Conservation (phyloP, 129 eudicot genomes). For the Centella asiatica region DNA sequence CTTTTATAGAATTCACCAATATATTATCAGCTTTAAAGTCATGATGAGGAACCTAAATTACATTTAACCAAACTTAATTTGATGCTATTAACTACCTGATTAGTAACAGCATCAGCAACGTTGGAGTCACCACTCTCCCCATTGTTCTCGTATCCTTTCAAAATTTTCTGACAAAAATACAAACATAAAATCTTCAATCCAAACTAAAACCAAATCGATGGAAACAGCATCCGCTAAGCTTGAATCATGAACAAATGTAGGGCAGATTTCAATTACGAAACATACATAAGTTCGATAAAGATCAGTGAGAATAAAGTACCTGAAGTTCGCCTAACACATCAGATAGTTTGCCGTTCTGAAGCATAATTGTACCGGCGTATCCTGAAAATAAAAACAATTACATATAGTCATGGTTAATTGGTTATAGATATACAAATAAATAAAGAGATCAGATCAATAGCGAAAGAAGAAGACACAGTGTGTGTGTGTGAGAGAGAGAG, state of each 20-base stretch:
- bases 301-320: conserved; percentile 26
- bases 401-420: neutral
- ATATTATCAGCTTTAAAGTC: neutral
- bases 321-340: conserved; percentile 69
- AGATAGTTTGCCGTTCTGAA: conserved; percentile 68
- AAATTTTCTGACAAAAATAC: conserved; percentile 33
- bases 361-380: conserved; percentile 58
- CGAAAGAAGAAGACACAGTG: neutral
- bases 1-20: too few species aligned
- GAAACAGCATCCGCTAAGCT: neutral
- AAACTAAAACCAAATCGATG: neutral
- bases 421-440: neutral
- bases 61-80: neutral
- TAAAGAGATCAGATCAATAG: neutral
- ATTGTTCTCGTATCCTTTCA: conserved; percentile 40
- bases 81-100: conserved; percentile 37
- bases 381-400: conserved; percentile 34
- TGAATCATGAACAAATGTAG: neutral
- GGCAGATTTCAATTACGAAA: too few species aligned
- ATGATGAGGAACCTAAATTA: neutral
- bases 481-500: neutral
- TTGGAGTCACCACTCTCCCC: conserved; percentile 44
- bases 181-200: neutral
- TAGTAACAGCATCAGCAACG: conserved; percentile 54
- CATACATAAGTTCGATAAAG: too few species aligned